phyloP scores from a whole-genome alignment of 768 basidiomycete species.

The Mycena belliarum region DNA sequence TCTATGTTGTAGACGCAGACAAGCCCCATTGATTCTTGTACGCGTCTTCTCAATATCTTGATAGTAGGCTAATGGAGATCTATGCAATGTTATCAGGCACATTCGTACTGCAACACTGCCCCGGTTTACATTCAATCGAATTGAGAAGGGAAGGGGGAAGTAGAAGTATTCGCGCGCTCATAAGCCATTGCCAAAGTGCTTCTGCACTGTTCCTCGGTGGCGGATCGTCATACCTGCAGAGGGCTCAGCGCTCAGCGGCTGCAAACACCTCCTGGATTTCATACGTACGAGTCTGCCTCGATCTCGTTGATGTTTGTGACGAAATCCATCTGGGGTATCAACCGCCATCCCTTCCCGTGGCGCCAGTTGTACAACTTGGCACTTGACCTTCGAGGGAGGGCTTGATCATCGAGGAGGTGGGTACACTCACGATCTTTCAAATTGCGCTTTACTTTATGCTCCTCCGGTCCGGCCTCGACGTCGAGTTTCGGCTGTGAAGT shows the following conservation, averaged over 20 bases:
- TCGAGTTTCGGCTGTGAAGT: neutral
- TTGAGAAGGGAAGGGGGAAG: too few relatives aligned
- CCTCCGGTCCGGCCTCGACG: neutral
- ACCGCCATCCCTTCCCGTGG: conserved; percentile 40
- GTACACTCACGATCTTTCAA: conserved; percentile 18
- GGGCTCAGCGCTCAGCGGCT: conserved; percentile 3
- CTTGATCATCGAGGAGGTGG: neutral
- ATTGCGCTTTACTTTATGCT: conserved; percentile 16
- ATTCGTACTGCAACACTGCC: too few relatives aligned
- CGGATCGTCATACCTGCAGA: conserved; percentile 59
- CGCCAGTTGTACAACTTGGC: conserved; percentile 51
- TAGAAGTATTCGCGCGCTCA: too few relatives aligned
- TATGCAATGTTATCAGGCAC: too few relatives aligned
- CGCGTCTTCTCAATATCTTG: neutral
- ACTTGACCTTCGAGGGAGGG: too few relatives aligned
- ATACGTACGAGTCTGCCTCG: conserved; percentile 56
- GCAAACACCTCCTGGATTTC: neutral
- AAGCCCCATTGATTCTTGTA: conserved; percentile 23
- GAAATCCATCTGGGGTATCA: conserved; percentile 69
- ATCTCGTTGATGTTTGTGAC: conserved; percentile 66
- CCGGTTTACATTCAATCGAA: conserved; percentile 12
- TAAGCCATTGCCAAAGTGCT: conserved; percentile 79
- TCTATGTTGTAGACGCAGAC: conserved; percentile 66
- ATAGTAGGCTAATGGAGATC: too few relatives aligned
- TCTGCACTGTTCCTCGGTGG: conserved; percentile 69